phyloP scores from a whole-genome alignment of 2,329 filamentous ascomycete species.

The Aspergillus amoenus region DNA sequence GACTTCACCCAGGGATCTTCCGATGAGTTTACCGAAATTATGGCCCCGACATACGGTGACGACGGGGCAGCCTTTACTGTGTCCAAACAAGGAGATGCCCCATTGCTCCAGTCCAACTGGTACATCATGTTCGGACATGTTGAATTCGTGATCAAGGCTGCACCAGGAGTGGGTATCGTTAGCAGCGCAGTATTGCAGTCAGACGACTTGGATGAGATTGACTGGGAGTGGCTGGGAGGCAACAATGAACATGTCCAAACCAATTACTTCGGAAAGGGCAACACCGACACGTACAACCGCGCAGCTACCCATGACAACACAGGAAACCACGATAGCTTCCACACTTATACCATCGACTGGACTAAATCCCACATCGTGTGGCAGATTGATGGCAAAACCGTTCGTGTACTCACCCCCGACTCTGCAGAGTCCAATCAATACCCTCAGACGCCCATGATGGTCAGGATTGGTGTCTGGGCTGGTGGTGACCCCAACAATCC shows the following conservation, averaged over 20 bases:
- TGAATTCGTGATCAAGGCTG: constrained; percentile 79
- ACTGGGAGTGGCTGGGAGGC: constrained; percentile 92
- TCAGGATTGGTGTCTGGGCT: constrained; percentile 90
- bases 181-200: constrained; percentile 90
- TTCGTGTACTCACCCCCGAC: constrained; percentile 70
- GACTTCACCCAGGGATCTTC: constrained; percentile 80
- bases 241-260: constrained; percentile 77
- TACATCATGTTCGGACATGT: constrained; percentile 99
- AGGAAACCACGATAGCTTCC: constrained; percentile 70
- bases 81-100: constrained; percentile 73
- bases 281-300: constrained; percentile 81
- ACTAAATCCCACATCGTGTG: constrained; percentile 80
- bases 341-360: constrained; percentile 93
- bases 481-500: constrained; percentile 82
- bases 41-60: constrained; percentile 69
- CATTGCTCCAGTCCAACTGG: constrained; percentile 84
- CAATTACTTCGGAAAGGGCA: constrained; percentile 96
- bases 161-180: constrained; percentile 87
- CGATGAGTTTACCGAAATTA: constrained; percentile 71
- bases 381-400: constrained; percentile 74
- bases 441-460: constrained; percentile 91
- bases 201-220: constrained; percentile 91
- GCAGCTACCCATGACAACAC: constrained; percentile 72
- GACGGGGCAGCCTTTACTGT: constrained; percentile 84
- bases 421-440: constrained; percentile 73